Percentiles rank a stretch among this genome's conserved stretches.
Evolutionary conservation across 371 early-diverging fungal species (phyloP).

Genomic region (Mucor lusitanicus): DNA sequence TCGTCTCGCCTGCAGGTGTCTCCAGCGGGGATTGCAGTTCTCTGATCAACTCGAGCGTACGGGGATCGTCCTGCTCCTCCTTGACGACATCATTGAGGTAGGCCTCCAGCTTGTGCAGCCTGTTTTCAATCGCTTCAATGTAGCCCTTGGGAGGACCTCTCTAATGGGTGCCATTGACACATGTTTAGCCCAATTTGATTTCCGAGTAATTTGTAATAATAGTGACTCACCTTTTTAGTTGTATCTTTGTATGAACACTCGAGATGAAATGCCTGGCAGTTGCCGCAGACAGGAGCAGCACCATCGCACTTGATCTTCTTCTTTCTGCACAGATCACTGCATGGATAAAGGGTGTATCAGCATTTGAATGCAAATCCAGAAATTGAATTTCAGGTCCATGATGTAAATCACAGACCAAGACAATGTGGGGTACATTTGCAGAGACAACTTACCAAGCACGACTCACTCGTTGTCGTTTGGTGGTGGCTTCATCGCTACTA

Average conservation of each 20-base stretch:
- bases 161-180: conserved; percentile 24
- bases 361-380: neutral
- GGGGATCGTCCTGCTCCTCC: conserved; percentile 43
- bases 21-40: conserved; percentile 56
- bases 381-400: neutral
- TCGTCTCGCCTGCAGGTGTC: conserved; percentile 42
- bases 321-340: conserved; percentile 58
- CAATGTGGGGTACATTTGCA: neutral
- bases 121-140: conserved; percentile 71
- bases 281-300: conserved; percentile 49
- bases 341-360: neutral
- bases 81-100: conserved; percentile 49
- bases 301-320: conserved; percentile 71
- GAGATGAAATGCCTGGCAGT: conserved; percentile 43
- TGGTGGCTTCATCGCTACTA: conserved; percentile 15
- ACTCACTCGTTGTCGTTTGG: conserved; percentile 43
- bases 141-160: conserved; percentile 74
- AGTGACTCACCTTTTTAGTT: conserved; percentile 42
- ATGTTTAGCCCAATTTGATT: neutral
- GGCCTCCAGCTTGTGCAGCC: conserved; percentile 61
- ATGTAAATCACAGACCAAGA: neutral
- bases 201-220: neutral
- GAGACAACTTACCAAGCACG: conserved; percentile 43
- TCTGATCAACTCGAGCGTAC: conserved; percentile 49
- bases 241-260: conserved; percentile 49